A percentile compares a stretch with the other conserved stretches of the same genome.
Conservation (phyloP, 306 rosid species). For the Pyrus betulifolia region DNA sequence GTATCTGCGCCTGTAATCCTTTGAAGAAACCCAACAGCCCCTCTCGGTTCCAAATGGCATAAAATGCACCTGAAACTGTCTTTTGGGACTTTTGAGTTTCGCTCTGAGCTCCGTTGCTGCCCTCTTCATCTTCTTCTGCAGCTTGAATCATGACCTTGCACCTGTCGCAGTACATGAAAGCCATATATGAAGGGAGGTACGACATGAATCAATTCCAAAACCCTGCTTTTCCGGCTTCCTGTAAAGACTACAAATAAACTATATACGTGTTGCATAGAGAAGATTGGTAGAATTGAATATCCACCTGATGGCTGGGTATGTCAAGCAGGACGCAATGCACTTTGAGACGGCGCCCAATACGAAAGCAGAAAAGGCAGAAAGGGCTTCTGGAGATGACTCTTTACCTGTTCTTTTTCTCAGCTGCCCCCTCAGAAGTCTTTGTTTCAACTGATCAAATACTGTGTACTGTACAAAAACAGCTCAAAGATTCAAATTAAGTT, state of each 20-base stretch:
- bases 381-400: conserved; percentile 66
- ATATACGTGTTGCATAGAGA: neutral
- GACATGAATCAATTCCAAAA: neutral
- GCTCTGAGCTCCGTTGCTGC: conserved; percentile 31
- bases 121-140: conserved; percentile 53
- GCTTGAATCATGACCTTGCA: conserved; percentile 90
- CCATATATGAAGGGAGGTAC: neutral
- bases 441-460: conserved; percentile 81
- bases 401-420: conserved; percentile 34
- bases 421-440: conserved; percentile 43
- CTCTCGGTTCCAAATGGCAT: conserved; percentile 70
- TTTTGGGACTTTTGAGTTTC: conserved; percentile 41
- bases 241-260: neutral
- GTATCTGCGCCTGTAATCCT: conserved; percentile 81
- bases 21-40: conserved; percentile 83
- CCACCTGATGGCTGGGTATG: conserved; percentile 98
- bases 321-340: conserved; percentile 81
- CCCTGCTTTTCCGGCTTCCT: neutral
- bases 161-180: conserved; percentile 25
- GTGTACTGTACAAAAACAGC: conserved; percentile 54
- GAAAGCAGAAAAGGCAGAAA: conserved; percentile 80
- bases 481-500: conserved; percentile 14
- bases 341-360: conserved; percentile 82
- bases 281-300: conserved; percentile 14
- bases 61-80: conserved; percentile 63